phyloP scores from a whole-genome alignment of 2,329 filamentous ascomycete species.

The Myriosclerotinia duriaeana region DNA sequence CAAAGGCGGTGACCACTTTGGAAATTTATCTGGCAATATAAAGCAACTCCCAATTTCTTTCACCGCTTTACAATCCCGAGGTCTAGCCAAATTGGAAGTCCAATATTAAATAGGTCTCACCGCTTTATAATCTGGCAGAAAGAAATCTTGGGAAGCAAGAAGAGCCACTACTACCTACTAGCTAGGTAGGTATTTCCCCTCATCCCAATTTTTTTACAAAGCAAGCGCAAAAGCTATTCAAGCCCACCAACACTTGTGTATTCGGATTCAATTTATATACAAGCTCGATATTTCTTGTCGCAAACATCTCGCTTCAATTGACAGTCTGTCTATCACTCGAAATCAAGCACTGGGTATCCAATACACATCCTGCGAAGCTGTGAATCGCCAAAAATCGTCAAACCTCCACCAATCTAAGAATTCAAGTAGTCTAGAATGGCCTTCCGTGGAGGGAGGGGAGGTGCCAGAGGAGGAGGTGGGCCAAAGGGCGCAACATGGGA shows the following conservation, averaged over 20 bases:
- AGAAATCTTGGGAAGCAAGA: background rate
- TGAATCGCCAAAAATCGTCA: background rate
- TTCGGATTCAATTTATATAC: too few relatives aligned
- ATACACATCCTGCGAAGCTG: background rate
- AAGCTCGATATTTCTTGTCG: background rate
- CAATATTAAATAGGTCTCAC: too few relatives aligned
- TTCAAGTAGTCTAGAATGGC: slow-evolving; percentile 28
- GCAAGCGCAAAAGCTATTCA: background rate
- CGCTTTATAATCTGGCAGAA: slow-evolving; percentile 9
- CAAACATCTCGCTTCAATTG: background rate
- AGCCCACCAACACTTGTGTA: background rate
- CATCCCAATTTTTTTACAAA: background rate
- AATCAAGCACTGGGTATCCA: background rate
- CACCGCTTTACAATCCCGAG: background rate
- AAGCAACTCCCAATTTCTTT: background rate
- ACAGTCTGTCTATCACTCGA: background rate
- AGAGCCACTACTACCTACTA: too few relatives aligned
- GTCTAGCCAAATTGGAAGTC: too few relatives aligned
- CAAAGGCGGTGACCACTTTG: background rate
- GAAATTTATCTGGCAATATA: background rate
- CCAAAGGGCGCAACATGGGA: slow-evolving; percentile 41
- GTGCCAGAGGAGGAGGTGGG: slow-evolving; percentile 29
- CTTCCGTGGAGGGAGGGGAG: slow-evolving; percentile 35
- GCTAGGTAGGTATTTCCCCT: background rate
- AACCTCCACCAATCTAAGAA: background rate